Base-by-base conservation (phyloP, 495 filamentous ascomycete genomes). In the Clavariopsis aquatica region DNA sequence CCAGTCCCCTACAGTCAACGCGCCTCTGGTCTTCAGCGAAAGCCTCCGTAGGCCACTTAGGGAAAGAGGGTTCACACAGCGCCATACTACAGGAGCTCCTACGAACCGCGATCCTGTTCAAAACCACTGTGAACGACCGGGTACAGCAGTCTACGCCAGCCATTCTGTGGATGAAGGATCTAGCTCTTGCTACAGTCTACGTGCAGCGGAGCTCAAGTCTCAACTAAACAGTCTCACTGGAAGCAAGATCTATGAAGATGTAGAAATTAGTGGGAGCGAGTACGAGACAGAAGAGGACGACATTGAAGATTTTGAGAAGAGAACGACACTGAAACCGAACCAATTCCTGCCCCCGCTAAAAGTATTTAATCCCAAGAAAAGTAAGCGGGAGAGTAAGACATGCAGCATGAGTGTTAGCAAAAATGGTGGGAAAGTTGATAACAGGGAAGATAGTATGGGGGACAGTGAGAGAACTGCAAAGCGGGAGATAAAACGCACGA, bases 211-310 rank as follows among this genome's bases (percentile, higher is more conserved):
- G 29, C 8, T 69, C 8, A 66, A 65, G 24, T 51, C 31, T 5
- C 52, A 47, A n/a, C 23, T 70, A n/a, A 62, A 56, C 19, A 66
- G 20, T 20, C 36, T 62, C 28, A 57, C 49, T 3, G 31, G 63
- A 13, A 63, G 47, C 17, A 57, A 53, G 24, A 61, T 65, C 41
- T 69, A 46, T 29, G 57, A 70, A 23, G 62, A 70, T 56, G 57
- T 23, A 12, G 60, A 69, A 28, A 47, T 64, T 34, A 69, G 66
- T 34, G 66, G 49, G 38, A 62, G 57, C 53, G 51, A 20, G 15
- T 65, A 65, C 49, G 65, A 62, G 0, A 31, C 27, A 17, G 52
- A 59, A 38, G 67, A 66, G 20, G 57, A 60, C 28, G 62, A 56
- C 7, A 54, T 58, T 38, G 49, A 55, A 56, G 57, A 53, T 9